Evolutionary conservation across 2,329 filamentous ascomycete genomes (phyloP).

Genomic region (Hysterium pulicare): DNA sequence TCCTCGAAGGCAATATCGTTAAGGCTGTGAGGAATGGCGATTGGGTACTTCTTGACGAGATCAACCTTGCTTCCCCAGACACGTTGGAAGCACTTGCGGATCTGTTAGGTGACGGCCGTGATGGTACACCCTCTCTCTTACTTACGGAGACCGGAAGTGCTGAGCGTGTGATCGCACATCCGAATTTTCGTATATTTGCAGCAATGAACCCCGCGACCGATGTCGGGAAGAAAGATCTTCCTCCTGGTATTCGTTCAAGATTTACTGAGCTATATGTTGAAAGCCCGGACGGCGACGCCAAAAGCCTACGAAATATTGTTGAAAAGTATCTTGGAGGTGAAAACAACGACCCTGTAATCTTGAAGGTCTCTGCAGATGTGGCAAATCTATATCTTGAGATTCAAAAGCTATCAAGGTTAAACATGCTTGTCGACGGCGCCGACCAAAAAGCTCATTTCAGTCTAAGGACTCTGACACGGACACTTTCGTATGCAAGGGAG

Average conservation of each 20-base stretch:
- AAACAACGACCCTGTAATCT: constrained; percentile 63
- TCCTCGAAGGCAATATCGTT: constrained; percentile 92
- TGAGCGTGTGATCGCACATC: constrained; percentile 82
- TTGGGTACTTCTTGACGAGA: constrained; percentile 96
- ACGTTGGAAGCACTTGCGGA: constrained; percentile 92
- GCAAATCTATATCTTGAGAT: constrained; percentile 85
- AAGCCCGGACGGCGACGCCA: constrained; percentile 80
- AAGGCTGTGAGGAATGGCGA: constrained; percentile 94
- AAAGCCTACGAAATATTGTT: constrained; percentile 84
- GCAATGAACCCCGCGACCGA: constrained; percentile 99
- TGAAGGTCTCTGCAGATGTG: constrained; percentile 73
- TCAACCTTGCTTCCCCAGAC: constrained; percentile 92
- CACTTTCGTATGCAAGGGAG: constrained; percentile 81
- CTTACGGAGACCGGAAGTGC: constrained; percentile 92
- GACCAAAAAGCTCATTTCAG: constrained; percentile 97
- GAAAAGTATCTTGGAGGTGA: constrained; percentile 75
- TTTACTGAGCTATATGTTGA: constrained; percentile 96
- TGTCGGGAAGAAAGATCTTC: constrained; percentile 91
- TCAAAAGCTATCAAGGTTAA: constrained; percentile 75
- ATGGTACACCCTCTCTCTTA: constrained; percentile 74
- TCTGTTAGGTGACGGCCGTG: constrained; percentile 70
- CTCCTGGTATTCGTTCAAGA: constrained; percentile 79
- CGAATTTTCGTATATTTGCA: constrained; percentile 92
- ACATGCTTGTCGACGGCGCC: constrained; percentile 86
- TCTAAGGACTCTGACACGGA: constrained; percentile 86